Evolutionary conservation across 139 green algal species (phyloP).

Genomic region (Klebsormidium nitens): DNA sequence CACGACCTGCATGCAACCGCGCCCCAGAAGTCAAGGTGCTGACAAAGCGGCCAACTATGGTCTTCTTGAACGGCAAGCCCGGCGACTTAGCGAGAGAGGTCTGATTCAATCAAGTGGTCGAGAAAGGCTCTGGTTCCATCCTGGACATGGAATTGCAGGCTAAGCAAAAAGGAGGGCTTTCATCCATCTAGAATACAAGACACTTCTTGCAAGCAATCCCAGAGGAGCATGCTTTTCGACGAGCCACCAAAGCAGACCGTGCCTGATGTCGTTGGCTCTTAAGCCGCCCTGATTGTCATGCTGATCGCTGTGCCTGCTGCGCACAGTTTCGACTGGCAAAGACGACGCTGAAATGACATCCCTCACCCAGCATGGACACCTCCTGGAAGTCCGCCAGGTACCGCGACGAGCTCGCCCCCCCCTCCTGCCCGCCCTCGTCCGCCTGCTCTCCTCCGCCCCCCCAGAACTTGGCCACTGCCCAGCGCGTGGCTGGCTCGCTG

Average conservation of each 20-base stretch:
- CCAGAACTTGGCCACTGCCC: conserved; percentile 4
- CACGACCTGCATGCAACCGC: conserved; percentile 38
- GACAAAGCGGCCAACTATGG: neutral
- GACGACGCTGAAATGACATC: neutral
- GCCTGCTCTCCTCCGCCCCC: neutral
- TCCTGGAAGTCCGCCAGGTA: conserved; percentile 61
- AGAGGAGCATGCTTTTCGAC: neutral
- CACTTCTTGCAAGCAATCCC: neutral
- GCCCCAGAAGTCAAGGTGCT: neutral
- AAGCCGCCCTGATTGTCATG: too few relatives aligned
- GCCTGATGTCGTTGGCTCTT: neutral
- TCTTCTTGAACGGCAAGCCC: too few relatives aligned
- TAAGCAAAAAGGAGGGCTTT: neutral
- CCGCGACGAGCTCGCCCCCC: conserved; percentile 3
- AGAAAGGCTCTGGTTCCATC: too few relatives aligned
- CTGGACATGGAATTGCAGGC: too few relatives aligned
- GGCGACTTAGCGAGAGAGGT: too few relatives aligned
- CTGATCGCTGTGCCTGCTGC: too few relatives aligned
- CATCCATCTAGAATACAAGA: neutral
- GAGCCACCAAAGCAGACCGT: neutral
- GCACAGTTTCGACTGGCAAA: too few relatives aligned
- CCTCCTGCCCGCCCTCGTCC: neutral
- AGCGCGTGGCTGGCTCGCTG: neutral
- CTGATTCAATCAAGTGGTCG: too few relatives aligned
- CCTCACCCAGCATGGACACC: conserved; percentile 57